These are phyloP conservation scores for Luffa aegyptiaca DNA, from an alignment of 306 rosid genomes.

Conservation along the genomic window DNA sequence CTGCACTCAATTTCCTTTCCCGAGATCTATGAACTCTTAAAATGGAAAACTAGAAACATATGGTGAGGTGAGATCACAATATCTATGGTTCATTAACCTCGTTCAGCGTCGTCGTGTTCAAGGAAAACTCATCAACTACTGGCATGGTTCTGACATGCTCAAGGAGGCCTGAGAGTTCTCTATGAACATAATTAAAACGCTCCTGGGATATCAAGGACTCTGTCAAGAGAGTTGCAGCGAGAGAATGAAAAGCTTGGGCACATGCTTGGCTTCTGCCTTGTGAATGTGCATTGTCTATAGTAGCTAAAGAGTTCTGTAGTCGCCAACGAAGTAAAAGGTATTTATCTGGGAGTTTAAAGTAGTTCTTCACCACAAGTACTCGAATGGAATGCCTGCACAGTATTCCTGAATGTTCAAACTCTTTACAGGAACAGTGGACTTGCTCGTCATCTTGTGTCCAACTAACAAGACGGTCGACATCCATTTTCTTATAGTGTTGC, in stretches of 20 bases:
- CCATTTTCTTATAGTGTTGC: conserved; percentile 49
- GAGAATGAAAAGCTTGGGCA: conserved; percentile 33
- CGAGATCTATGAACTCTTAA: background rate
- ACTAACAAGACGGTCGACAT: conserved; percentile 36
- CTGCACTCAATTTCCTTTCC: background rate
- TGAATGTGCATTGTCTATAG: conserved; percentile 17
- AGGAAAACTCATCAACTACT: conserved; percentile 30
- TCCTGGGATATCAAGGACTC: conserved; percentile 44
- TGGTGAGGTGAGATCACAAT: background rate
- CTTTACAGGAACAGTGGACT: conserved; percentile 57
- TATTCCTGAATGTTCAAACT: conserved; percentile 52
- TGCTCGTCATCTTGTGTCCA: conserved; percentile 43
- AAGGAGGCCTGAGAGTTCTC: conserved; percentile 40
- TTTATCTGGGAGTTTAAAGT: conserved; percentile 48
- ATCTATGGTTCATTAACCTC: conserved; percentile 16
- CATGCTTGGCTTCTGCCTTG: conserved; percentile 25
- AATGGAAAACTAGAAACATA: background rate
- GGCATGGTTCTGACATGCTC: conserved; percentile 46
- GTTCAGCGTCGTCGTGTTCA: conserved; percentile 17
- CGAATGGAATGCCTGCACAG: conserved; percentile 55
- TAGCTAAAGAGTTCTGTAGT: conserved; percentile 24
- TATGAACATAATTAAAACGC: conserved; percentile 31
- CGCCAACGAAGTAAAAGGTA: conserved; percentile 50
- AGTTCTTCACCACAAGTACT: conserved; percentile 38
- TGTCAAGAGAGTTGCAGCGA: conserved; percentile 33